These are phyloP conservation scores for Tulasnella sp. DNA, from an alignment of 768 basidiomycete genomes.

Conservation along the genomic window DNA sequence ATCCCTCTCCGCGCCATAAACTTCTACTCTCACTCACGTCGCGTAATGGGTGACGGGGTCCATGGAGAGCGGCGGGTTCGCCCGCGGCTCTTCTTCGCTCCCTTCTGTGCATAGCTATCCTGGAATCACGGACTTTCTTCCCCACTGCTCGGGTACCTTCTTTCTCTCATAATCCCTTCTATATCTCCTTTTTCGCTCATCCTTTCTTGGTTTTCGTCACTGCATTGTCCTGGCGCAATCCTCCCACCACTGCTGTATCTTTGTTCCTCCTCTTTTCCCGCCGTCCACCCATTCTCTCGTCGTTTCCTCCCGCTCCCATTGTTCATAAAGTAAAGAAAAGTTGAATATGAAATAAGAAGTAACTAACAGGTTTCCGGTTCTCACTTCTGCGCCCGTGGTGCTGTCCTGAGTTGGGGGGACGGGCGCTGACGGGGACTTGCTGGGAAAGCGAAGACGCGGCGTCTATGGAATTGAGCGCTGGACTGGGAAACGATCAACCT, in stretches of 20 bases:
- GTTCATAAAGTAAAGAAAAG: conserved; percentile 10
- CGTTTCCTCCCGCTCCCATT: neutral
- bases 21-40: neutral
- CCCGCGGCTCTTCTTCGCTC: neutral
- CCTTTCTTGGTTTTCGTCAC: conserved; percentile 6
- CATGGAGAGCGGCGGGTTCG: neutral
- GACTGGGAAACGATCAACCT: conserved; percentile 2
- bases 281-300: neutral
- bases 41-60: neutral
- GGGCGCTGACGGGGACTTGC: neutral
- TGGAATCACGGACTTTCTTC: conserved; percentile 3
- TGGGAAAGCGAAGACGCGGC: neutral
- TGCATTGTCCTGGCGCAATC: conserved; percentile 11
- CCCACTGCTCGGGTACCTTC: neutral
- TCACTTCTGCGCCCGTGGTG: neutral
- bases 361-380: neutral
- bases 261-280: neutral
- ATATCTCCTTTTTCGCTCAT: neutral
- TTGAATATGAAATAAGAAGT: conserved; percentile 10
- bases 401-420: neutral
- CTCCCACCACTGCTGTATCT: neutral
- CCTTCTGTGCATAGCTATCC: conserved; percentile 11
- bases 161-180: neutral
- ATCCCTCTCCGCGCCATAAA: neutral
- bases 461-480: neutral